A percentile compares a stretch with the other conserved stretches of the same genome.
phyloP scores from a whole-genome alignment of 768 basidiomycete species.

The Infundibulicybe gibba region DNA sequence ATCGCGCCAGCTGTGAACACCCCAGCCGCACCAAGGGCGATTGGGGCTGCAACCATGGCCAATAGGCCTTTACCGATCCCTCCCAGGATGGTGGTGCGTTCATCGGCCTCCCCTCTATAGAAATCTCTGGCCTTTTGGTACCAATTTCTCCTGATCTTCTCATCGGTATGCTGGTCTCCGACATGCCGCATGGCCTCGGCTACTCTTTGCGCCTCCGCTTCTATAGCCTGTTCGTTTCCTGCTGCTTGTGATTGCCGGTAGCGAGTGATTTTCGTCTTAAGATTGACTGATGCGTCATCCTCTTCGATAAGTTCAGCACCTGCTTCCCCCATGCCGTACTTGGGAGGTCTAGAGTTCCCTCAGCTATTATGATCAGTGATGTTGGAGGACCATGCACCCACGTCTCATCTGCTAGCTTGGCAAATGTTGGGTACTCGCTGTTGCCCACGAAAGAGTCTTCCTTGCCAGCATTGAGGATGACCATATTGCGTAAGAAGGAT shows the following conservation, averaged over 20 bases:
- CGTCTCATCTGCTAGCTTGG: too few relatives aligned
- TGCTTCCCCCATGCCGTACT: too few relatives aligned
- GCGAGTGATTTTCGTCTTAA: too few relatives aligned
- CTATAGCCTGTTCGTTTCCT: conserved; percentile 2
- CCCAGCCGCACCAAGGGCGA: not conserved
- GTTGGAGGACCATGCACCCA: too few relatives aligned
- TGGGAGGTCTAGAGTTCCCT: too few relatives aligned
- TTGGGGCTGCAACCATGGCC: not conserved
- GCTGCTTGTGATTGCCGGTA: not conserved
- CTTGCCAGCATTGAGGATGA: too few relatives aligned
- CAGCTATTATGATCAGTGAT: too few relatives aligned
- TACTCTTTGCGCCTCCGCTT: conserved; percentile 4
- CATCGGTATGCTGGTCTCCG: conserved; percentile 7
- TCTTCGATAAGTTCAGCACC: too few relatives aligned
- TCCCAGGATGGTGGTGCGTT: not conserved
- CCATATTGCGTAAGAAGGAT: too few relatives aligned
- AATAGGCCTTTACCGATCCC: not conserved
- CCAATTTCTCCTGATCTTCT: conserved; percentile 2
- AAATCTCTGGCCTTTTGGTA: conserved; percentile 6
- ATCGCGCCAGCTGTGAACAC: not conserved
- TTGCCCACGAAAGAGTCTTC: too few relatives aligned
- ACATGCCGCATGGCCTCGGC: conserved; percentile 9
- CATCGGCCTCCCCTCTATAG: not conserved
- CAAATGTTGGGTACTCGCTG: too few relatives aligned
- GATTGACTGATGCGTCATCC: too few relatives aligned